phyloP scores from a whole-genome alignment of 1,284 basidiomycete species.

The Pisolithus thermaeus region DNA sequence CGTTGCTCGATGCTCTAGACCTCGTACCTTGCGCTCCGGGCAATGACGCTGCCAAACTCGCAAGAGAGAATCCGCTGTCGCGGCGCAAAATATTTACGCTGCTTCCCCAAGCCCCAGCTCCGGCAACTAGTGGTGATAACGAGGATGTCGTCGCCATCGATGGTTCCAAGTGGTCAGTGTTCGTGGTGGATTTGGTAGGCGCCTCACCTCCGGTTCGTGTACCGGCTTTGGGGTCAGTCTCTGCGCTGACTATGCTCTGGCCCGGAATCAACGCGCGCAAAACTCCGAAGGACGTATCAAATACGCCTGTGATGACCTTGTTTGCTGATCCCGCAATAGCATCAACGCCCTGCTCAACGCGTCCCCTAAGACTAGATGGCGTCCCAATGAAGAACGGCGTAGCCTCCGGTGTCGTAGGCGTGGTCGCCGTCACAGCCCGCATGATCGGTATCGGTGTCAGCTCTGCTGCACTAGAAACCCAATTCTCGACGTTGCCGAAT shows the following conservation, averaged over 20 bases:
- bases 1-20: slow-evolving; percentile 24
- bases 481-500: not conserved
- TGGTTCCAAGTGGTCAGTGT: not conserved
- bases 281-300: slow-evolving; percentile 80
- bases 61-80: slow-evolving; percentile 76
- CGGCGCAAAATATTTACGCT: slow-evolving; percentile 62
- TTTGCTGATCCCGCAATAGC: slow-evolving; percentile 79
- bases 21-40: slow-evolving; percentile 37
- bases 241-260: slow-evolving; percentile 22
- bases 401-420: slow-evolving; percentile 19
- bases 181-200: not conserved
- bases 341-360: slow-evolving; percentile 79
- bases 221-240: slow-evolving; percentile 14
- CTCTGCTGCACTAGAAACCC: slow-evolving; percentile 53
- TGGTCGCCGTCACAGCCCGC: slow-evolving; percentile 19
- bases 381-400: slow-evolving; percentile 11
- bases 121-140: not conserved
- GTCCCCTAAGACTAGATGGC: slow-evolving; percentile 54
- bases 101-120: slow-evolving; percentile 28
- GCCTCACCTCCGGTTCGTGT: slow-evolving; percentile 21
- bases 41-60: slow-evolving; percentile 65
- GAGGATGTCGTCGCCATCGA: not conserved
- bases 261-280: slow-evolving; percentile 58
- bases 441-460: slow-evolving; percentile 69
- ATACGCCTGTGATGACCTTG: slow-evolving; percentile 79